Evolutionary conservation across 306 rosid genomes (phyloP), one percentile per base, ranked within the genome.

Genomic region (Canavalia ensiformis): DNA sequence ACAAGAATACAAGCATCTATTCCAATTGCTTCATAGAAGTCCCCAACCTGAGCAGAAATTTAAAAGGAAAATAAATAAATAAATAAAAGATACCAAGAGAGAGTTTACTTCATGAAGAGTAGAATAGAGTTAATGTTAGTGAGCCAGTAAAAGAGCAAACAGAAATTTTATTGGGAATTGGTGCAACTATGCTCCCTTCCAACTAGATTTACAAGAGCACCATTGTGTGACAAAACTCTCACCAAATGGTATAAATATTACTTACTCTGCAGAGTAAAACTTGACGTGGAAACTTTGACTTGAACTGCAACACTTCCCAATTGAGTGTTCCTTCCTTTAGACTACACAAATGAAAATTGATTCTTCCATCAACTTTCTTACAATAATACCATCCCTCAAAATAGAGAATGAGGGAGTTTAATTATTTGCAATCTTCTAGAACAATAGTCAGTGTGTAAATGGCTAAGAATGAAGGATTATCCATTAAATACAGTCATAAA

Each of bases 1-100:
- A 95, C 98, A 83, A 95, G 94, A 41, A 95, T 68, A 72, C 97
- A 95, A 59, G 99, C 97, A 86, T 95, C 99, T 74, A 93, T 87
- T 77, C 97, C 99, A 69, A 89, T 25, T 31, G 99, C 93, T 89
- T 95, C 99, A 72, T 95, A 95, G 80, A 95, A 92, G 4, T 95
- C 99, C 73, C 99, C 99, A 44, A 95, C 99, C 99, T 95, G 88
- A 72, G 66, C 39, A 72, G 7, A 57, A 84, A 72, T 65, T 49
- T 12, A 9, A 51, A 60, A 60, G n/a, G 6, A 66, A 29, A 13
- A 45, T 6, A 68, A 44, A 39, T 30, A 37, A 51, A 11, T 5
- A 67, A 46, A 18, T 69, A 57, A 41, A 34, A 44, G 12, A 41
- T 51, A 8, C 7, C 49, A 45, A 47, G 12, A 68, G 65, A 72